phyloP scores from a whole-genome alignment of 2,329 filamentous ascomycete species.

The Purpureocillium takamizusanense region DNA sequence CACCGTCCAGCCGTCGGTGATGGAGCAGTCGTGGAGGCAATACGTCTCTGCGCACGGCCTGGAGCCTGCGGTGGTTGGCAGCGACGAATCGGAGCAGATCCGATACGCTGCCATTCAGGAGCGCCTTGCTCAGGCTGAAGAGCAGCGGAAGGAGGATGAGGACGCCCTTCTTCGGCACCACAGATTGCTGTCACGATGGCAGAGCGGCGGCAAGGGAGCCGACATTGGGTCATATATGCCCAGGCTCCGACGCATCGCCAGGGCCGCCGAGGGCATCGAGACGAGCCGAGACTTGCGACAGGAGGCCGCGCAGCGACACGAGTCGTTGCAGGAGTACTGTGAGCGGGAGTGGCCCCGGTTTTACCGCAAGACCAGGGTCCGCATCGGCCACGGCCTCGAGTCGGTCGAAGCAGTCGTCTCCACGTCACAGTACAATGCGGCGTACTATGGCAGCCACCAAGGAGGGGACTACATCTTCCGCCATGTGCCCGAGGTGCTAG shows the following conservation, averaged over 20 bases:
- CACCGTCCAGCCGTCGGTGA: no score
- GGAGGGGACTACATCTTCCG: conserved; percentile 18
- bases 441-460: conserved; percentile 15
- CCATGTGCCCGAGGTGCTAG: no score
- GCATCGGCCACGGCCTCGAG: not conserved
- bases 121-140: no score
- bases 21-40: no score
- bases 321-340: not conserved
- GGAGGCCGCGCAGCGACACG: not conserved
- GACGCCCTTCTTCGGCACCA: not conserved
- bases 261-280: no score
- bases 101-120: no score
- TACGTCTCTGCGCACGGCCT: no score
- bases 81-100: no score
- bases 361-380: not conserved
- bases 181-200: not conserved
- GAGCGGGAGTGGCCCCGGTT: not conserved
- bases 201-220: no score
- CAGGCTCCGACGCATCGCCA: no score
- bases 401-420: not conserved
- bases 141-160: not conserved
- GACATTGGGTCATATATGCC: not conserved
- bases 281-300: no score
- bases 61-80: no score
- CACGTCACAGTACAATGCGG: conserved; percentile 1